phyloP scores from a whole-genome alignment of 192 early-diverging fungal species.

The Thamnidium elegans region DNA sequence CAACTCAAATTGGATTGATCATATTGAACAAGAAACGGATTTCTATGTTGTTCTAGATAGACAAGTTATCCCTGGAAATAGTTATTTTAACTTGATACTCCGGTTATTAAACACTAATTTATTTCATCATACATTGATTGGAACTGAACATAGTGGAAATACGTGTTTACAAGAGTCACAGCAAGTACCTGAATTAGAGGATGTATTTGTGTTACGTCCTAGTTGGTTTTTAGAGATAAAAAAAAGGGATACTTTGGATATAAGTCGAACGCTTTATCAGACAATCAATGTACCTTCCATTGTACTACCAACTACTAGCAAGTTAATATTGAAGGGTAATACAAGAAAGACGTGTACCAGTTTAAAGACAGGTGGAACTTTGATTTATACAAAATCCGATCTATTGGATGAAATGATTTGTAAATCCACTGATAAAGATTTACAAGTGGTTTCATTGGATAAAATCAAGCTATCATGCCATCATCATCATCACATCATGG shows the following conservation, averaged over 20 bases:
- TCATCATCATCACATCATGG: background rate
- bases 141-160: constrained; percentile 16
- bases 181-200: constrained; percentile 2
- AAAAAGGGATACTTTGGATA: too few species aligned
- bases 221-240: background rate
- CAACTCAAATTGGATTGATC: too few species aligned
- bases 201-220: background rate
- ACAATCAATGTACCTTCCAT: too few species aligned
- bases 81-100: constrained; percentile 43
- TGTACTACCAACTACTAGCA: too few species aligned
- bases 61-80: constrained; percentile 4
- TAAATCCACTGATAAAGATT: background rate
- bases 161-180: background rate
- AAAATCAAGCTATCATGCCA: background rate
- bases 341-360: too few species aligned
- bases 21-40: too few species aligned
- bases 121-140: constrained; percentile 40
- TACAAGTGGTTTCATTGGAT: background rate
- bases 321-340: too few species aligned
- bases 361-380: too few species aligned
- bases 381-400: too few species aligned
- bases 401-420: too few species aligned
- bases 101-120: constrained; percentile 37
- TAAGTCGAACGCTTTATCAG: too few species aligned
- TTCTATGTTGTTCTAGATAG: background rate